Evolutionary conservation across 257 asterid genomes (phyloP), one percentile per base, ranked within the genome.

Genomic region (Gynochthodes officinalis): DNA sequence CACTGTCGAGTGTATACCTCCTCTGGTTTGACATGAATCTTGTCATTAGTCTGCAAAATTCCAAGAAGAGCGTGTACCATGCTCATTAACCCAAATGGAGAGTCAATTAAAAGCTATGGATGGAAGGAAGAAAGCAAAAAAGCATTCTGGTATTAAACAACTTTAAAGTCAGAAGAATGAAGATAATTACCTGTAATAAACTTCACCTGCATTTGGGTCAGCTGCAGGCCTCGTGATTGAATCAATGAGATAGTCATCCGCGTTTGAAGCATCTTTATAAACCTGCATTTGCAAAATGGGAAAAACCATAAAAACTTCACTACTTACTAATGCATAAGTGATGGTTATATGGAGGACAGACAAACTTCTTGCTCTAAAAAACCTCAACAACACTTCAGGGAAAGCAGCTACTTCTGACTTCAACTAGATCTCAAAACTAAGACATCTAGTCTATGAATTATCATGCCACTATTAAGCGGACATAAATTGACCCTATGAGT

Each of bases 201-300:
- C 98, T 85, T 93, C 97, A 35, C 95, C 90, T 19, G 98, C 96
- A 78, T 93, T 86, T 43, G 96, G 98, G 72, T 93, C 98, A 72
- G 84, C 86, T 28, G 98, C 90, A 27, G 98, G 98, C 67, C 62
- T 82, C 2, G 85, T 91, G 40, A 93, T 93, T 73, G 97, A 93
- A 78, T 87, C 78, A 18, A 93, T 86, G 66, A 93, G 95, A 82
- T 91, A 91, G 53, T 88, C 86, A 69, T 93, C 98, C 73, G 91
- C 96, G 33, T 93, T 93, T 73, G 94, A 85, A 60, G 98, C 40
- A 78, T 93, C 86, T 46, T 74, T 52, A 78, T 93, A 91, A 54
- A 93, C 94, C 98, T 93, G 89, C 57, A 73, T 73, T 66, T 18
- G 30, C 25, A 53, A 76, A 72, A 49, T 43, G 44, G 57, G 23